Evolutionary conservation across 805 yeast genomes (phyloP), one percentile per base, ranked within the genome.

Genomic region (Cyberlindnera euphorbiiphila): DNA sequence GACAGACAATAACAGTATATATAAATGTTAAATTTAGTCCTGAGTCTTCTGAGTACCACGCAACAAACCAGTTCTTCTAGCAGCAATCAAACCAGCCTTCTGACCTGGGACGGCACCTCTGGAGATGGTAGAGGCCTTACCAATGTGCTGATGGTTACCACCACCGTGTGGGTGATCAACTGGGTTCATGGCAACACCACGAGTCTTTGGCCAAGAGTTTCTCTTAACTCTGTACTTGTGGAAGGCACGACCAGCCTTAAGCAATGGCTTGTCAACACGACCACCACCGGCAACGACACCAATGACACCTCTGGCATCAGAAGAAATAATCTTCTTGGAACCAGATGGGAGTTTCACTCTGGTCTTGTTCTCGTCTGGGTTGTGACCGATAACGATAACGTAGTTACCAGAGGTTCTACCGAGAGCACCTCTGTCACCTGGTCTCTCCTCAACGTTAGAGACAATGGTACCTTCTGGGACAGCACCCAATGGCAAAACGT

Each of bases 111-210:
- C 98, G 59, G 98, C 97, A 74, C 95, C 95, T 85, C 98, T 87
- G 61, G 95, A 83, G 65, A 91, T 91, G 66, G 98, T 91, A 63
- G 98, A 91, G 66, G 98, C 97, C 82, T 91, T 91, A 88, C 98
- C 98, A 78, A 89, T 91, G 74, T 91, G 98, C 81, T 91, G 98
- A 76, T 91, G 98, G 96, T 89, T 89, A 91, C 98, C 98, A 91
- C 98, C 98, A 86, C 98, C 98, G 74, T 91, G 98, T 72, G 98
- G 98, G 81, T 91, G 98, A 72, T 91, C 98, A 72, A 91, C 98
- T 73, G 98, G 98, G 80, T 91, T 91, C 98, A 93, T 91, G 71
- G 98, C 98, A 70, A 91, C 98, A 91, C 98, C 98, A 81, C 98
- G 88, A 68, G 98, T 93, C 85, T 87, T 89, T 76, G 98, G 98